Base-by-base conservation (phyloP, 2,329 filamentous ascomycete genomes). In the Phaeosphaeriaceae sp. region DNA sequence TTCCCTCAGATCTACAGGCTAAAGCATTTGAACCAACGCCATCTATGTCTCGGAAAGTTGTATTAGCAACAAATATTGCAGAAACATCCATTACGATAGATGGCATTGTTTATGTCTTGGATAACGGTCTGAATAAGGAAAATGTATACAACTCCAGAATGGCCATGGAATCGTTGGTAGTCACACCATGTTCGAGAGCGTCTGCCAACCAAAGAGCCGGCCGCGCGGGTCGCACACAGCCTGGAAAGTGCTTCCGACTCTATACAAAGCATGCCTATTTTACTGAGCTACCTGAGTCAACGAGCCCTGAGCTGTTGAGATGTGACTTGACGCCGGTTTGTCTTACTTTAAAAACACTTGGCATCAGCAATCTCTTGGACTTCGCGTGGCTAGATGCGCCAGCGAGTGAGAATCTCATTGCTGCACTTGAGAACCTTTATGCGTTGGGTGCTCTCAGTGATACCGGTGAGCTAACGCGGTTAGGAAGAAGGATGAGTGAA, bases 301-400 rank as follows among this genome's bases (percentile, higher is more conserved):
- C 92, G 0, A 93, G 89, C 0, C 94, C 94, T 0, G 94, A 97
- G 70, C 96, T 99, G 34, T 89, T 96, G 69, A 84, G 94, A 15
- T 90, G 0, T 96, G 96, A 57, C 81, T 99, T 9, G 93, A 89
- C 61, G 83, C 87, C 95, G 0, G 90, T 97, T 1, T 26, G 23
- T 26, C 77, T 99, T 18, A 85, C 92, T 53, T 79, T 99, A 7
- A 97, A 96, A 68, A 90, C 89, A 0, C 80, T 97, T 0, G 92
- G 92, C 8, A 95, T 99, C 71, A 91, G 96, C 68, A 89, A 97
- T 63, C 79, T 99, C 0, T 83, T 99, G 5, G 87, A 93, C 52
- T 99, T 99, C 66, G 92, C 97, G 68, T 97, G 96, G 63, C 92
- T 97, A 86, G 93, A 97, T 61, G 88, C 92, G 0, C 94, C 94